phyloP scores from a whole-genome alignment of 495 filamentous ascomycete genomes.

The Penicillium coprophilum region DNA sequence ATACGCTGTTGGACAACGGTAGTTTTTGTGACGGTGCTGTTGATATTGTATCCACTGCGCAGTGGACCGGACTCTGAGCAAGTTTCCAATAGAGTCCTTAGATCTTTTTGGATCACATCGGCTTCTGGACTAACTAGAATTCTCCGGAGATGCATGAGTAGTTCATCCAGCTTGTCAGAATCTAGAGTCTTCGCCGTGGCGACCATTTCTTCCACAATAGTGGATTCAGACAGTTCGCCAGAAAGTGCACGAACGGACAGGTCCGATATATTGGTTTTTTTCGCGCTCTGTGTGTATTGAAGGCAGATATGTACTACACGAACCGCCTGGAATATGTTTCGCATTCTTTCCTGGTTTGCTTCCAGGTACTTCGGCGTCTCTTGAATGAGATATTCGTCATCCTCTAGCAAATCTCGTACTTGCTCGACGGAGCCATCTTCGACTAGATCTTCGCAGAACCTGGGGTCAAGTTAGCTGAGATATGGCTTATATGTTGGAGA shows the following conservation, averaged over 20 bases:
- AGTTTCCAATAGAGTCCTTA: slow-evolving; percentile 38
- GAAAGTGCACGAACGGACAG: slow-evolving; percentile 57
- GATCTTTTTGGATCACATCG: slow-evolving; percentile 24
- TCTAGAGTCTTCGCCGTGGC: slow-evolving; percentile 49
- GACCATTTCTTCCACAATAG: slow-evolving; percentile 54
- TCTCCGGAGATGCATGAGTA: slow-evolving; percentile 24
- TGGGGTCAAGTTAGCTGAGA: slow-evolving; percentile 20
- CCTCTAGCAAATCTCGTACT: slow-evolving; percentile 51
- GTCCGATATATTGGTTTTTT: slow-evolving; percentile 45
- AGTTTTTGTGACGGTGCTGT: slow-evolving; percentile 70
- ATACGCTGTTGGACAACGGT: slow-evolving; percentile 88
- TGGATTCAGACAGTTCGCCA: slow-evolving; percentile 55
- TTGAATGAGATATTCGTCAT: slow-evolving; percentile 48
- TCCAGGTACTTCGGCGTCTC: slow-evolving; percentile 33
- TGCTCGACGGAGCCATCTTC: slow-evolving; percentile 38
- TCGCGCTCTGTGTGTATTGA: slow-evolving; percentile 38
- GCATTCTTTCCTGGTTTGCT: slow-evolving; percentile 43
- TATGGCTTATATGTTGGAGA: neutral
- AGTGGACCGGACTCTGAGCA: slow-evolving; percentile 50
- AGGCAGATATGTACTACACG: slow-evolving; percentile 47
- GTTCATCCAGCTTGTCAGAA: slow-evolving; percentile 36
- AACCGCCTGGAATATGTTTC: slow-evolving; percentile 46
- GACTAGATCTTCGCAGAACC: slow-evolving; percentile 48
- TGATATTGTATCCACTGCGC: slow-evolving; percentile 73
- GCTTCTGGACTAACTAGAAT: slow-evolving; percentile 17